phyloP scores from a whole-genome alignment of 805 yeast species.

The Isabelozyma pseudorhagii region DNA sequence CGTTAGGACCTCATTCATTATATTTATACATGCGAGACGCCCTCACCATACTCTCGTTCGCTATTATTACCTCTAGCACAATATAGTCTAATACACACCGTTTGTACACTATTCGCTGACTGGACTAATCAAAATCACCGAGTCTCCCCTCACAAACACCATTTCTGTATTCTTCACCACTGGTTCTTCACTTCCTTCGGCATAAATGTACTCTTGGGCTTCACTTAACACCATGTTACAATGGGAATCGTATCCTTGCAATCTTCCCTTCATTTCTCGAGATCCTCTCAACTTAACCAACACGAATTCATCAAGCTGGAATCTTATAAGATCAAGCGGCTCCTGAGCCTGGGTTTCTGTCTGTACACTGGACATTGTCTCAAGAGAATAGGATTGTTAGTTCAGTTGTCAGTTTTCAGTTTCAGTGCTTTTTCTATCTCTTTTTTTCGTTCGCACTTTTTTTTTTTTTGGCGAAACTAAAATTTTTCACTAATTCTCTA shows the following conservation, averaged over 20 bases:
- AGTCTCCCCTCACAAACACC: slow-evolving; percentile 97
- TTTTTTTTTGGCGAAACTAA: background rate
- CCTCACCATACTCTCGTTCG: too few species aligned
- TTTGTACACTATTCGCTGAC: slow-evolving; percentile 10
- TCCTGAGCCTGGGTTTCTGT: slow-evolving; percentile 44
- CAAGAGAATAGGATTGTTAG: too few species aligned
- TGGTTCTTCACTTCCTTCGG: slow-evolving; percentile 41
- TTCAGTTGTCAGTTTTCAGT: background rate
- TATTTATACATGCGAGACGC: too few species aligned
- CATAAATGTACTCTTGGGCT: slow-evolving; percentile 79
- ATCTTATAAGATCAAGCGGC: slow-evolving; percentile 87
- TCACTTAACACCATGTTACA: slow-evolving; percentile 95
- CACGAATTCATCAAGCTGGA: slow-evolving; percentile 82
- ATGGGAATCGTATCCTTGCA: slow-evolving; percentile 95
- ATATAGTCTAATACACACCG: too few species aligned
- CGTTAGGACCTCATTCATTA: too few species aligned
- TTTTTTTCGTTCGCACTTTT: background rate
- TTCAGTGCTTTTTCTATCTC: background rate
- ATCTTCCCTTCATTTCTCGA: slow-evolving; percentile 83
- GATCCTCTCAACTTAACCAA: slow-evolving; percentile 91
- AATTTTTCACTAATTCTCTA: background rate
- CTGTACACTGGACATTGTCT: slow-evolving; percentile 28
- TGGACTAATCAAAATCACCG: slow-evolving; percentile 78
- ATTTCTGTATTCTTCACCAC: slow-evolving; percentile 68
- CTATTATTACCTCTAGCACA: too few species aligned